phyloP scores from a whole-genome alignment of 2,329 filamentous ascomycete genomes.

The Alternaria sp. region DNA sequence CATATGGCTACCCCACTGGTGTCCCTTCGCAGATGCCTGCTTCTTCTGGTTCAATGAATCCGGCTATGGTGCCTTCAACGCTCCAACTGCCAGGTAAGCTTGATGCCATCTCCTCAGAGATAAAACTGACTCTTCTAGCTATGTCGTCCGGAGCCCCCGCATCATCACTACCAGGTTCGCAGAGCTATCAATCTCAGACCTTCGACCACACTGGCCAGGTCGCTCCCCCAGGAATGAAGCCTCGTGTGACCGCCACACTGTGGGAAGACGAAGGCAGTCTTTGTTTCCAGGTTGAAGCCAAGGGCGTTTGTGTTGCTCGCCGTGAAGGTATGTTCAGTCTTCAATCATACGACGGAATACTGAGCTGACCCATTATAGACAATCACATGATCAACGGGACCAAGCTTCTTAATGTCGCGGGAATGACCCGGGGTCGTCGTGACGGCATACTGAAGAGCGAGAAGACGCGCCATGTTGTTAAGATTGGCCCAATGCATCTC shows the following conservation, averaged over 20 bases:
- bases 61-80: slow-evolving; percentile 70
- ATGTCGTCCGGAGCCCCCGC: slow-evolving; percentile 44
- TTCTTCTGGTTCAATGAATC: slow-evolving; percentile 69
- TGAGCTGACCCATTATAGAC: slow-evolving; percentile 59
- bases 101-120: not conserved
- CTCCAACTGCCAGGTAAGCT: slow-evolving; percentile 65
- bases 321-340: slow-evolving; percentile 71
- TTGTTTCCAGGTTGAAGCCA: slow-evolving; percentile 96
- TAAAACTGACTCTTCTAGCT: slow-evolving; percentile 26
- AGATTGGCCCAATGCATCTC: slow-evolving; percentile 98
- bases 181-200: slow-evolving; percentile 53
- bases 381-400: slow-evolving; percentile 99
- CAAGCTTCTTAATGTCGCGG: slow-evolving; percentile 93
- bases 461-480: slow-evolving; percentile 94
- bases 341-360: slow-evolving; percentile 7
- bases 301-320: slow-evolving; percentile 92
- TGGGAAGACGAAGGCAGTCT: slow-evolving; percentile 99
- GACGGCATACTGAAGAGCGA: slow-evolving; percentile 98
- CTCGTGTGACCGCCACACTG: slow-evolving; percentile 90
- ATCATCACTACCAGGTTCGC: slow-evolving; percentile 35
- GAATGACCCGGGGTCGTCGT: slow-evolving; percentile 94
- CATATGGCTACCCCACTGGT: slow-evolving; percentile 78
- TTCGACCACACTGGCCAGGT: slow-evolving; percentile 93
- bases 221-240: slow-evolving; percentile 93
- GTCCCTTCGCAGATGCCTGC: slow-evolving; percentile 76